phyloP scores from a whole-genome alignment of 495 filamentous ascomycete genomes.

The Amniculicola lignicola region DNA sequence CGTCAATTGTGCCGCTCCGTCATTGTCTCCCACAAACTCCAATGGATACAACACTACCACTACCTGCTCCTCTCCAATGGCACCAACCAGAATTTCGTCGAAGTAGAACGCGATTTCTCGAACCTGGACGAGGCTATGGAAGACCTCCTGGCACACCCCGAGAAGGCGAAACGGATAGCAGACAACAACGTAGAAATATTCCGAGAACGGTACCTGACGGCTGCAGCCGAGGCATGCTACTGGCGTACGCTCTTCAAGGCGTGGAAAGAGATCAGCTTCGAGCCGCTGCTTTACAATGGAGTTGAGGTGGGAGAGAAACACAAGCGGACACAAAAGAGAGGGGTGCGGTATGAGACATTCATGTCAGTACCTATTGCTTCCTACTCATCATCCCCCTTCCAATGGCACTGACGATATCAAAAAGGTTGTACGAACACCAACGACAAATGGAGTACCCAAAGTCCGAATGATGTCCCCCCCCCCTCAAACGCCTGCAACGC shows the following conservation, averaged over 20 bases:
- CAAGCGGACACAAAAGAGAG: conserved; percentile 18
- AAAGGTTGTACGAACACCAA: not conserved
- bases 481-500: too few species aligned
- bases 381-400: not conserved
- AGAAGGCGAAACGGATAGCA: conserved; percentile 54
- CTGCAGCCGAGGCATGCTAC: conserved; percentile 47
- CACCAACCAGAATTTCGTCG: conserved; percentile 58
- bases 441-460: conserved; percentile 4
- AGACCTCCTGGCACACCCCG: conserved; percentile 49
- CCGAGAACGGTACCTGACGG: conserved; percentile 58
- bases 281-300: conserved; percentile 19
- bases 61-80: conserved; percentile 46
- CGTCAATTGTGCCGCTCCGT: conserved; percentile 60
- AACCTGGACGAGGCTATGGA: conserved; percentile 55
- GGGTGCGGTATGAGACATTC: conserved; percentile 27
- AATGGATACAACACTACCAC: conserved; percentile 48
- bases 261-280: conserved; percentile 38
- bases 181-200: conserved; percentile 54
- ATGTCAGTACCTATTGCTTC: conserved; percentile 15
- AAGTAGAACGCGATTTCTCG: conserved; percentile 54
- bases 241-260: conserved; percentile 52
- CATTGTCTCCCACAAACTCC: conserved; percentile 49
- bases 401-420: not conserved
- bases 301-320: conserved; percentile 15
- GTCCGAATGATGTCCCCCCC: not conserved